A percentile compares a stretch with the other conserved stretches of the same genome.
phyloP scores from a whole-genome alignment of 2,329 filamentous ascomycete species.

The Fusarium nygamai region DNA sequence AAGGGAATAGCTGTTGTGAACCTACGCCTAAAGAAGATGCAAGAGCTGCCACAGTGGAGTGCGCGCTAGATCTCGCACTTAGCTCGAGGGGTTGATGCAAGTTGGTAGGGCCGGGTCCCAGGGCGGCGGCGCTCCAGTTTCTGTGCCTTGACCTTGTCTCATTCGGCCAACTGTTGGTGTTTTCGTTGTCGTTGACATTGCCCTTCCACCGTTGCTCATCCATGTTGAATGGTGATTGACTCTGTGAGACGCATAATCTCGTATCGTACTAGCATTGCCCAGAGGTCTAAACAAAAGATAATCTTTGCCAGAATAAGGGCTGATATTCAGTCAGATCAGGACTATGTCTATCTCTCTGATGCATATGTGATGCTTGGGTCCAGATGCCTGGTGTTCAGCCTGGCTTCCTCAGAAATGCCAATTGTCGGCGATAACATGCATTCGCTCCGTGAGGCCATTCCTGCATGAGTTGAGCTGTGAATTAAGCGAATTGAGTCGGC shows the following conservation, averaged over 20 bases:
- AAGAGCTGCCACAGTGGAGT: conserved; percentile 32
- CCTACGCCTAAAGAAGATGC: conserved; percentile 28
- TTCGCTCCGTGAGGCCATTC: conserved; percentile 1
- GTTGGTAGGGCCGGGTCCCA: conserved; percentile 38
- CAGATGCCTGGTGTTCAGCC: neutral
- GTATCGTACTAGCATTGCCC: conserved; percentile 4
- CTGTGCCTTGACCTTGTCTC: conserved; percentile 8
- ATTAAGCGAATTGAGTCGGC: conserved; percentile 14
- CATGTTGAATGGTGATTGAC: conserved; percentile 13
- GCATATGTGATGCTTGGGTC: neutral
- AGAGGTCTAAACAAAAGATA: neutral
- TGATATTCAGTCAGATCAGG: neutral
- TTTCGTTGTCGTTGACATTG: conserved; percentile 17
- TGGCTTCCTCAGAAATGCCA: neutral
- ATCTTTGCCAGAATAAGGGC: neutral
- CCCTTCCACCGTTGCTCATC: conserved; percentile 19
- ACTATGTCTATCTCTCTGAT: neutral
- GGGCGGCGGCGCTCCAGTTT: conserved; percentile 27
- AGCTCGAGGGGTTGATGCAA: conserved; percentile 42
- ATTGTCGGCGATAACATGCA: neutral
- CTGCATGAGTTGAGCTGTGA: neutral
- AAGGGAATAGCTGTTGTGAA: conserved; percentile 30
- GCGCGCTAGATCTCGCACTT: conserved; percentile 31
- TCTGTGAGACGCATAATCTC: conserved; percentile 3
- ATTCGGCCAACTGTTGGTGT: conserved; percentile 24